Base-by-base conservation (phyloP, 352 stramenopile species). In the Phytophthora macrochlamydospora region DNA sequence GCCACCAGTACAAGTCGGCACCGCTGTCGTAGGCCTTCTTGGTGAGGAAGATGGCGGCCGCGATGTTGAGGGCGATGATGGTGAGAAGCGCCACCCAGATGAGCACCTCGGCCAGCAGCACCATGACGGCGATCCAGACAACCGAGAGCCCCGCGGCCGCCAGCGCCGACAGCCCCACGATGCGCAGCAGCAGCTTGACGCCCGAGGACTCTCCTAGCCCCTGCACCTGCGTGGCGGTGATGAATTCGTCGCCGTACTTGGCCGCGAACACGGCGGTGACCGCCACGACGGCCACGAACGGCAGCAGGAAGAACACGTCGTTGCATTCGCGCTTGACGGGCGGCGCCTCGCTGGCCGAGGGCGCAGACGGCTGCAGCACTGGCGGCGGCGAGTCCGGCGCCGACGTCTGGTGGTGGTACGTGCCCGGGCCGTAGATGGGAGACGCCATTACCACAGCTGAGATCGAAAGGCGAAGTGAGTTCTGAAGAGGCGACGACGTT, bases 111-210 rank as follows among this genome's bases (percentile, higher is more conserved):
- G 71, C 76, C 59, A 91, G 51, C 38, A 94, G 65, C 18, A 94
- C 83, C 82, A 94, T 92, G 65, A 91, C 13, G 31, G 65, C 70
- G 65, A 94, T 91, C 87, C 87, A 94, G 28, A 90, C 65, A 11
- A 95, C 60, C 31, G 82, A 91, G 60, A 91, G 79, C 13, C 68
- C 75, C 48, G 87, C 84, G 44, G 84, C 73, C 2, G 78, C 69
- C 11, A 91, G 77, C 18, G 72, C 84, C n/a, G 73, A 83, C 18
- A 76, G 64, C 24, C 75, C 51, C 28, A 91, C 69, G 62, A 90
- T 87, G 38, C 74, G 75, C 29, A 92, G 55, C 61, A 93, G 62
- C 38, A 91, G 46, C 28, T 83, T 69, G 9, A 93, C 79, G 32
- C 81, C 84, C 14, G 79, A 86, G 6, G 67, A 75, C 30, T 75